Percentiles rank a stretch among this genome's conserved stretches.
Evolutionary conservation across 2,329 filamentous ascomycete species (phyloP).

Genomic region (Apiospora kogelbergensis): DNA sequence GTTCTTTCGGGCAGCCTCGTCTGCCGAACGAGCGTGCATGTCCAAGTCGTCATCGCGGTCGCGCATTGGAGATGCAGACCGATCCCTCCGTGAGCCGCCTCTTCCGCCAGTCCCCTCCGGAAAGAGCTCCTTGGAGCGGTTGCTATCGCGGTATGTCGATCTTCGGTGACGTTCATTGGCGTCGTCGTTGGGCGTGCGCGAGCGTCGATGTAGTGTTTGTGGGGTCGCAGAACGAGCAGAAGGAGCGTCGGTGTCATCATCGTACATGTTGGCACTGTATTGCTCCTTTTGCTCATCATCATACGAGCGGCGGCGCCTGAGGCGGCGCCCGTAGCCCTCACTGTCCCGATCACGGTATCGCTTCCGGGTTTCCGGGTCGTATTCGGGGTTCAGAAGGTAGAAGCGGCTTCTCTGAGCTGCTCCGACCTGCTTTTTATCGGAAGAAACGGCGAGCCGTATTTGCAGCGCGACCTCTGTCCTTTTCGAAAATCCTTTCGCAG

Average conservation of each 20-base stretch:
- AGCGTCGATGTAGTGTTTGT: slow-evolving; percentile 32
- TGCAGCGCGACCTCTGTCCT: slow-evolving; percentile 70
- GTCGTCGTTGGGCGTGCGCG: slow-evolving; percentile 32
- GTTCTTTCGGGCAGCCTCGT: slow-evolving; percentile 35
- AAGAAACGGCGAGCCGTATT: slow-evolving; percentile 70
- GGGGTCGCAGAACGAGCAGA: slow-evolving; percentile 30
- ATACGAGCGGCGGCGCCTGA: slow-evolving; percentile 33
- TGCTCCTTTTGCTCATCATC: slow-evolving; percentile 52
- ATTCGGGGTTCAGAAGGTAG: slow-evolving; percentile 88
- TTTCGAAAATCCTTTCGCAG: slow-evolving; percentile 67
- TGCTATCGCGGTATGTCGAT: slow-evolving; percentile 35
- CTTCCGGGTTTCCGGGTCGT: slow-evolving; percentile 74
- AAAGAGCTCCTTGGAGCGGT: slow-evolving; percentile 65
- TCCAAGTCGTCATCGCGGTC: slow-evolving; percentile 42
- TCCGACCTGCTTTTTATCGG: slow-evolving; percentile 77
- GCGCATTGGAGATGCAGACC: slow-evolving; percentile 53
- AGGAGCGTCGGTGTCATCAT: slow-evolving; percentile 58
- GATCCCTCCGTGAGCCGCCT: slow-evolving; percentile 36
- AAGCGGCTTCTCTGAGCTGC: slow-evolving; percentile 83
- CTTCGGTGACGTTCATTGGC: slow-evolving; percentile 17
- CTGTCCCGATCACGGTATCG: slow-evolving; percentile 62
- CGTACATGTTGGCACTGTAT: slow-evolving; percentile 80
- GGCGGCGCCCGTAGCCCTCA: slow-evolving; percentile 26
- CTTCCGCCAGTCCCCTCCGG: slow-evolving; percentile 37
- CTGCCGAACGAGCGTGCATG: slow-evolving; percentile 34